A percentile compares a stretch with the other conserved stretches of the same genome.
These are phyloP conservation scores for Gloeopeniophorella convolvens DNA, from an alignment of 768 basidiomycete species.

Conservation along the genomic window DNA sequence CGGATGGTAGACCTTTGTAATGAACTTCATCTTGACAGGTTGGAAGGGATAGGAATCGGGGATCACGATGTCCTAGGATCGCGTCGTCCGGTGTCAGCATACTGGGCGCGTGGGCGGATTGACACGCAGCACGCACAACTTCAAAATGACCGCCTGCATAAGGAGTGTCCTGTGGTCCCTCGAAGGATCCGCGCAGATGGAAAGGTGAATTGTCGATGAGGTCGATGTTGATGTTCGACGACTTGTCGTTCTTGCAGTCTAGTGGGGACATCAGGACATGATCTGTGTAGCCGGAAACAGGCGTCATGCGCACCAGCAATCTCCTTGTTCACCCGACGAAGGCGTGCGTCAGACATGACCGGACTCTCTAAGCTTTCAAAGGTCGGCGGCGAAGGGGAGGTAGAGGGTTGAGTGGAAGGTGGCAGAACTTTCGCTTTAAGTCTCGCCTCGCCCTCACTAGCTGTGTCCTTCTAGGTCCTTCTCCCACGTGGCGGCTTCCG, in stretches of 20 bases:
- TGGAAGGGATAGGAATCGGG: slow-evolving; percentile 90
- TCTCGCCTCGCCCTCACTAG: no score
- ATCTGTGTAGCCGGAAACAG: background rate
- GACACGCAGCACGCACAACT: slow-evolving; percentile 52
- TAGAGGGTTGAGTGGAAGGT: background rate
- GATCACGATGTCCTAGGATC: slow-evolving; percentile 79
- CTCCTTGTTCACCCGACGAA: slow-evolving; percentile 91
- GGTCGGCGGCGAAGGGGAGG: slow-evolving; percentile 2
- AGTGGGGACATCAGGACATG: background rate
- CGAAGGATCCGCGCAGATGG: slow-evolving; percentile 87
- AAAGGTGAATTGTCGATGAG: slow-evolving; percentile 86
- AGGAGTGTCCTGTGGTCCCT: slow-evolving; percentile 88
- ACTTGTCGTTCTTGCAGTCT: slow-evolving; percentile 96
- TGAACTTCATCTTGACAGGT: slow-evolving; percentile 97
- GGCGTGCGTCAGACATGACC: slow-evolving; percentile 56
- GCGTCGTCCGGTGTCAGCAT: background rate
- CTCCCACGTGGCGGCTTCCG: background rate
- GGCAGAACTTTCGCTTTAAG: background rate
- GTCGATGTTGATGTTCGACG: slow-evolving; percentile 79
- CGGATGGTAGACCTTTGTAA: slow-evolving; percentile 94
- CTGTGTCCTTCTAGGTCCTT: no score
- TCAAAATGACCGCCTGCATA: slow-evolving; percentile 90
- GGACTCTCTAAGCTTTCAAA: background rate
- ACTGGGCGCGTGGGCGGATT: background rate
- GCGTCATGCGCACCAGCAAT: slow-evolving; percentile 57